Conservation (phyloP, 345 rosid genomes). For the Lepidium didymum region DNA sequence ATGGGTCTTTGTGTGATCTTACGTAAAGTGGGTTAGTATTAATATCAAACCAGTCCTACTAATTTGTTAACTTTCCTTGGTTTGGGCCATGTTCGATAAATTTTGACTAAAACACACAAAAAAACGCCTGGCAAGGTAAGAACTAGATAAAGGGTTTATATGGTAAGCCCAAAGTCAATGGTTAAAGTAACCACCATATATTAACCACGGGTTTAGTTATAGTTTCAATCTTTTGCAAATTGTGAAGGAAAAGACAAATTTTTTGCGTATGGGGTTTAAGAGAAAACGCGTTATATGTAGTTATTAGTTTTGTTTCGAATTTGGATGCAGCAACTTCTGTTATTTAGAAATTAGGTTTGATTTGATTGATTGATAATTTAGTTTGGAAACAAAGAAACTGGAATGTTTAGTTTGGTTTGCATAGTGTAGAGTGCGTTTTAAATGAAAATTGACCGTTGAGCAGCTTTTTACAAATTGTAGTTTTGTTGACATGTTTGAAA, state of each 20-base stretch:
- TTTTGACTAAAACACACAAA: background rate
- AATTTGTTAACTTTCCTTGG: background rate
- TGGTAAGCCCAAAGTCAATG: background rate
- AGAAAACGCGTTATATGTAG: background rate
- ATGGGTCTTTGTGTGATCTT: background rate
- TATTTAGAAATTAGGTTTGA: background rate
- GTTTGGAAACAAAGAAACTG: background rate
- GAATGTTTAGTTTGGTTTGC: background rate
- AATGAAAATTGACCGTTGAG: constrained; percentile 20
- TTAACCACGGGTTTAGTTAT: too few relatives aligned
- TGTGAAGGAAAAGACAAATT: too few relatives aligned
- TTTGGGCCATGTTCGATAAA: background rate
- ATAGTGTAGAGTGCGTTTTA: background rate
- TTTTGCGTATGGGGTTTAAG: background rate
- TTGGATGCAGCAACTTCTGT: background rate
- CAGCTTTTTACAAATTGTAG: constrained; percentile 25
- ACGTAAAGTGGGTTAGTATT: background rate
- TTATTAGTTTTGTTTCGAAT: background rate
- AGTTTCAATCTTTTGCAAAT: too few relatives aligned
- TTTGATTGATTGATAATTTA: background rate
- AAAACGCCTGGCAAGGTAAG: background rate
- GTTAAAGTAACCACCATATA: too few relatives aligned
- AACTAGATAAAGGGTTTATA: background rate
- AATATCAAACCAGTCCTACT: background rate
- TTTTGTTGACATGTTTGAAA: constrained; percentile 21